These are phyloP conservation scores for Fusarium veterinarium DNA, from an alignment of 2,329 filamentous ascomycete genomes.

Conservation along the genomic window DNA sequence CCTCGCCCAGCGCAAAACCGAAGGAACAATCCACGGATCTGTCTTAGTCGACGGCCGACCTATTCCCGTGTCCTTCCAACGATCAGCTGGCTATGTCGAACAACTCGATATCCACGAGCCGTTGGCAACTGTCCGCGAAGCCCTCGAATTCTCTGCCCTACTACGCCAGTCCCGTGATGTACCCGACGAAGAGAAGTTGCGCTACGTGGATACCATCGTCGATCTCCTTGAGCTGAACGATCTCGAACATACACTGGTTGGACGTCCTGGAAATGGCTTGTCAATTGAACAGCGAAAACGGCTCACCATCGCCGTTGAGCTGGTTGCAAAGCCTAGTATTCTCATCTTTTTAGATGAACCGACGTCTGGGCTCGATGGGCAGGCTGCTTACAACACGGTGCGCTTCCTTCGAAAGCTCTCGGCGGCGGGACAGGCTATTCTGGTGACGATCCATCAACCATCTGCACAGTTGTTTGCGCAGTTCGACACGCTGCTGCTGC, in stretches of 20 bases:
- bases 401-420: conserved; percentile 76
- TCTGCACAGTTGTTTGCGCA: conserved; percentile 73
- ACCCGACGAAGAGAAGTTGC: conserved; percentile 74
- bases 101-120: conserved; percentile 83
- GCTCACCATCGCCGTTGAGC: conserved; percentile 69
- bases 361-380: conserved; percentile 73
- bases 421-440: conserved; percentile 72
- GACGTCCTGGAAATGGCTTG: conserved; percentile 61
- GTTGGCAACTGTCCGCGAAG: conserved; percentile 79
- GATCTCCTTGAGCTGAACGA: conserved; percentile 65
- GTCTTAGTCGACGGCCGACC: conserved; percentile 80
- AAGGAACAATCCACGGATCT: conserved; percentile 78
- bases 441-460: conserved; percentile 78
- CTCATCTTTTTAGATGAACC: conserved; percentile 72
- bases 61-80: conserved; percentile 78
- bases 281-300: conserved; percentile 65
- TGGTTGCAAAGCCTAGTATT: conserved; percentile 69
- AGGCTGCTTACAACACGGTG: conserved; percentile 73
- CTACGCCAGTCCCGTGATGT: conserved; percentile 76
- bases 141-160: conserved; percentile 78
- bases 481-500: conserved; percentile 72
- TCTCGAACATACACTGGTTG: conserved; percentile 61
- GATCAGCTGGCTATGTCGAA: conserved; percentile 83
- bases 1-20: conserved; percentile 81
- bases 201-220: conserved; percentile 83